phyloP scores from a whole-genome alignment of 2,329 filamentous ascomycete species.

The Aspergillus pseudonomiae region DNA sequence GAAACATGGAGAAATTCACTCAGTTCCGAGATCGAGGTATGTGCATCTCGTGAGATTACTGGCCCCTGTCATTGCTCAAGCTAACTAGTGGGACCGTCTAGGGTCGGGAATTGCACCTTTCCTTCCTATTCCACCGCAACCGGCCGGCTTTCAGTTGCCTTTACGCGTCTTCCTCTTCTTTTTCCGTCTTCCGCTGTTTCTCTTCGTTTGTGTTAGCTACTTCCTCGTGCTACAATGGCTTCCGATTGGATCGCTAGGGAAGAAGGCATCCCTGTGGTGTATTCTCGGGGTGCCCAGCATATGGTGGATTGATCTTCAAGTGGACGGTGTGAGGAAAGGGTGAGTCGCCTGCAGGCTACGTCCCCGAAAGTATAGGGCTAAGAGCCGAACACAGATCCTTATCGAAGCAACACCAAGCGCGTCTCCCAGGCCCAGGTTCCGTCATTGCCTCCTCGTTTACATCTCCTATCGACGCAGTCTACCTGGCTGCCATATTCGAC shows the following conservation, averaged over 20 bases:
- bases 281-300: constrained; percentile 87
- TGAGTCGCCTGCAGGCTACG: constrained; percentile 42
- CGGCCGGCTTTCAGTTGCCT: constrained; percentile 64
- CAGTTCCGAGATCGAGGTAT: constrained; percentile 88
- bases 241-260: constrained; percentile 67
- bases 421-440: constrained; percentile 76
- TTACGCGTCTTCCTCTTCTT: constrained; percentile 74
- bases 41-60: constrained; percentile 8
- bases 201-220: constrained; percentile 69
- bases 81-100: constrained; percentile 41
- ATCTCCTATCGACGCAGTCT: constrained; percentile 88
- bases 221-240: constrained; percentile 83
- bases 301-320: constrained; percentile 98
- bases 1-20: constrained; percentile 86
- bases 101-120: constrained; percentile 96
- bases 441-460: constrained; percentile 91
- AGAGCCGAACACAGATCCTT: constrained; percentile 55
- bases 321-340: constrained; percentile 93
- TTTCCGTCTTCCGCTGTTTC: constrained; percentile 76
- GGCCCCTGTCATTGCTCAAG: not conserved
- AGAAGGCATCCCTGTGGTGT: constrained; percentile 85
- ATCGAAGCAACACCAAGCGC: constrained; percentile 70
- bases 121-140: constrained; percentile 73
- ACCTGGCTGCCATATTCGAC: constrained; percentile 94
- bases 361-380: not conserved